These are phyloP conservation scores for Monilinia vaccinii-corymbosi DNA, from an alignment of 2,329 filamentous ascomycete species.

Conservation along the genomic window DNA sequence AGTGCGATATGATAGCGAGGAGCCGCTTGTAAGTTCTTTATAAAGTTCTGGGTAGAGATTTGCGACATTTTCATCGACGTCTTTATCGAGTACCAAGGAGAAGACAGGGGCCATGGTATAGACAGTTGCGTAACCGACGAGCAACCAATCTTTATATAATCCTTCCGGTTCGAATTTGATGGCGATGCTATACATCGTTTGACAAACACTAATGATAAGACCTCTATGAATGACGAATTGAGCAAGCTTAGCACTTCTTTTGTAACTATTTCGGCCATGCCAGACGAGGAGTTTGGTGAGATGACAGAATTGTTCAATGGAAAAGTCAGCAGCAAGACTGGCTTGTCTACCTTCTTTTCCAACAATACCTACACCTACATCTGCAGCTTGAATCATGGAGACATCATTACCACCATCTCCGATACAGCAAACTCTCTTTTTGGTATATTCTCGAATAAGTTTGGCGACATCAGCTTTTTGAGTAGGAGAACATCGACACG, in stretches of 20 bases:
- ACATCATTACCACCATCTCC: slow-evolving; percentile 98
- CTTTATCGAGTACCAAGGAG: slow-evolving; percentile 85
- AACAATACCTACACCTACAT: slow-evolving; percentile 95
- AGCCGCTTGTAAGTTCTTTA: slow-evolving; percentile 87
- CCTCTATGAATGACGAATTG: slow-evolving; percentile 98
- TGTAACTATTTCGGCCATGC: slow-evolving; percentile 97
- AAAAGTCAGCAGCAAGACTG: slow-evolving; percentile 91
- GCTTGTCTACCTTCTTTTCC: slow-evolving; percentile 96
- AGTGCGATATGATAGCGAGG: slow-evolving; percentile 79
- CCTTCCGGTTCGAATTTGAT: slow-evolving; percentile 88
- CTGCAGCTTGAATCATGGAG: slow-evolving; percentile 97
- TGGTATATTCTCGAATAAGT: slow-evolving; percentile 83
- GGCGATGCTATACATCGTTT: slow-evolving; percentile 95
- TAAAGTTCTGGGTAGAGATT: slow-evolving; percentile 96
- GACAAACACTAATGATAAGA: slow-evolving; percentile 88
- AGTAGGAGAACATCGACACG: slow-evolving; percentile 91
- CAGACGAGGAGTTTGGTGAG: slow-evolving; percentile 95
- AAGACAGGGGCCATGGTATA: slow-evolving; percentile 94
- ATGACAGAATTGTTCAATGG: slow-evolving; percentile 90
- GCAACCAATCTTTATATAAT: slow-evolving; percentile 90
- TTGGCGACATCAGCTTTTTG: slow-evolving; percentile 93
- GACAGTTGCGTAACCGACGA: slow-evolving; percentile 92
- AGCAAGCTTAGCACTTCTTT: slow-evolving; percentile 85
- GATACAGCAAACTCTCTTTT: slow-evolving; percentile 94
- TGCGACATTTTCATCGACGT: slow-evolving; percentile 87